A percentile compares a stretch with the other conserved stretches of the same genome.
Evolutionary conservation across 495 filamentous ascomycete species (phyloP).

Genomic region (Tuber melanosporum): DNA sequence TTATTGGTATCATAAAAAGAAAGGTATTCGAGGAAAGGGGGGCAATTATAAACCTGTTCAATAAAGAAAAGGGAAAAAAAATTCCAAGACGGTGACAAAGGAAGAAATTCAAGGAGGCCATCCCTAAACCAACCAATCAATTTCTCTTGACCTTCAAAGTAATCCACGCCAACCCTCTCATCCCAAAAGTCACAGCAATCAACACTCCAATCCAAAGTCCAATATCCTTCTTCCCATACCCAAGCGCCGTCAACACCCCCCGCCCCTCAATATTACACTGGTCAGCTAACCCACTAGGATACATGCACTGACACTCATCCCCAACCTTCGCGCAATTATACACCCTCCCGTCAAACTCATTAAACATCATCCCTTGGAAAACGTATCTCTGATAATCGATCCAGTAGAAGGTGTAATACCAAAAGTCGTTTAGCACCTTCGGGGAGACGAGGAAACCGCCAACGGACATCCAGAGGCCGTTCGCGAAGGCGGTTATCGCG

Average conservation of each 20-base stretch:
- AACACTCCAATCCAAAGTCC: conserved; percentile 71
- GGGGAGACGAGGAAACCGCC: conserved; percentile 71
- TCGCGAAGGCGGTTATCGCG: conserved; percentile 70
- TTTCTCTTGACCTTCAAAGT: conserved; percentile 31
- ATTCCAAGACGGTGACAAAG: background rate
- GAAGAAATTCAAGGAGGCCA: background rate
- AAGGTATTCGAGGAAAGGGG: background rate
- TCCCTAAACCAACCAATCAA: background rate
- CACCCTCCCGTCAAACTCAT: conserved; percentile 60
- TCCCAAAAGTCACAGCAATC: conserved; percentile 64
- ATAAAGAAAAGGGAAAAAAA: background rate
- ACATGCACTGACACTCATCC: conserved; percentile 60
- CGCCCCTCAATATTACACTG: conserved; percentile 63
- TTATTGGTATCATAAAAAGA: background rate
- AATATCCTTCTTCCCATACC: conserved; percentile 56
- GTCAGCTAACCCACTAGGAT: conserved; percentile 53
- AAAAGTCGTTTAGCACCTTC: conserved; percentile 67
- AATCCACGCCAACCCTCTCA: conserved; percentile 55
- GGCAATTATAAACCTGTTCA: background rate
- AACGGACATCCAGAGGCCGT: conserved; percentile 81
- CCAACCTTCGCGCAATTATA: conserved; percentile 52
- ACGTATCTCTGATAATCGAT: conserved; percentile 67
- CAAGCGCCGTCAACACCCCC: conserved; percentile 61
- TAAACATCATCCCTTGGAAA: conserved; percentile 88
- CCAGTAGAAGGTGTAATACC: conserved; percentile 76